A percentile compares a stretch with the other conserved stretches of the same genome.
Evolutionary conservation across 2,329 filamentous ascomycete species (phyloP).

Genomic region (Tolypocladium ophioglossoides): DNA sequence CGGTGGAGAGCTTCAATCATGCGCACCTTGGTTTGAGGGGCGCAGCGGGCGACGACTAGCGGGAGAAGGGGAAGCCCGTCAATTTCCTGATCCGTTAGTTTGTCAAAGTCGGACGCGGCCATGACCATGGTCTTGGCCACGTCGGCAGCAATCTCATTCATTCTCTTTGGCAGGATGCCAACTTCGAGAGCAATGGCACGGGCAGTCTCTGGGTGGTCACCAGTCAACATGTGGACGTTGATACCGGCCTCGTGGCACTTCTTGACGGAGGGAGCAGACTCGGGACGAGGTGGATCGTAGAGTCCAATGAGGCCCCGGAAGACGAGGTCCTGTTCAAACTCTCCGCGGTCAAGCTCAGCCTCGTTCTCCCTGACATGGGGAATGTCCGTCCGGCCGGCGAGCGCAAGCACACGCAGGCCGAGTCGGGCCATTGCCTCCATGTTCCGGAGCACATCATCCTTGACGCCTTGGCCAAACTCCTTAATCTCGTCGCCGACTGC

Average conservation of each 20-base stretch:
- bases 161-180: slow-evolving; percentile 45
- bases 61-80: slow-evolving; percentile 53
- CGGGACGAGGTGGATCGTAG: slow-evolving; percentile 62
- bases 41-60: slow-evolving; percentile 58
- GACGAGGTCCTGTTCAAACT: slow-evolving; percentile 49
- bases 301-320: slow-evolving; percentile 62
- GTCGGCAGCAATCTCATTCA: slow-evolving; percentile 39
- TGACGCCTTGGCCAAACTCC: slow-evolving; percentile 40
- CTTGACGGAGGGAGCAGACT: slow-evolving; percentile 49
- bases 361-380: slow-evolving; percentile 21
- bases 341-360: slow-evolving; percentile 36
- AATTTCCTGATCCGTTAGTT: slow-evolving; percentile 51
- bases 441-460: slow-evolving; percentile 49
- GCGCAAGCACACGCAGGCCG: slow-evolving; percentile 57
- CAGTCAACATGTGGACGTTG: slow-evolving; percentile 59
- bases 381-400: slow-evolving; percentile 44
- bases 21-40: slow-evolving; percentile 60
- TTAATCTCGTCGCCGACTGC: slow-evolving; percentile 30
- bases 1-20: slow-evolving; percentile 67
- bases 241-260: slow-evolving; percentile 52
- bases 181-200: slow-evolving; percentile 54
- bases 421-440: slow-evolving; percentile 58
- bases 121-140: slow-evolving; percentile 53
- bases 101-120: slow-evolving; percentile 58
- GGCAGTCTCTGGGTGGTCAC: slow-evolving; percentile 56